These are phyloP conservation scores for Rhynchospora tenuis DNA, from an alignment of 176 grass and related monocot species.

Conservation along the genomic window DNA sequence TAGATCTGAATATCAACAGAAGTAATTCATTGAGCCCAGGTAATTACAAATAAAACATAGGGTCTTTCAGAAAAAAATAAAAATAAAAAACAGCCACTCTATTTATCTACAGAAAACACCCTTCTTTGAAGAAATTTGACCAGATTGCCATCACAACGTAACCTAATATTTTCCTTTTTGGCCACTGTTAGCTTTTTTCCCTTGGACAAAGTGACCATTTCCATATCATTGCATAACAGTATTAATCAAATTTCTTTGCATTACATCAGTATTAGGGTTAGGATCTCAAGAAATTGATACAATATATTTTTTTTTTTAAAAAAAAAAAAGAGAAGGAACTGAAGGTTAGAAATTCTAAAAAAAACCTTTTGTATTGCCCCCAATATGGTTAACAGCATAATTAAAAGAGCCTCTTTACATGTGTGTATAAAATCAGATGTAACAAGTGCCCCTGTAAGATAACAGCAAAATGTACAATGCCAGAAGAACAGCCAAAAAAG, in stretches of 20 bases:
- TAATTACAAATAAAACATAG: not conserved
- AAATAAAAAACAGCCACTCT: not conserved
- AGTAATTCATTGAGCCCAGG: not conserved
- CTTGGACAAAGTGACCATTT: not conserved
- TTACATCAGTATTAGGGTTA: not conserved
- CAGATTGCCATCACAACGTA: not conserved
- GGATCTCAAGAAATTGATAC: not conserved
- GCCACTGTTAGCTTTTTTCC: not conserved
- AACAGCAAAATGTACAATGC: not conserved
- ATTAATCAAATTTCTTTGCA: not conserved
- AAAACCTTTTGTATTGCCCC: not conserved
- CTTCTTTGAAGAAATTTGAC: not conserved
- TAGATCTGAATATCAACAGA: conserved; percentile 52
- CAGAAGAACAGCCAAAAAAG: not conserved
- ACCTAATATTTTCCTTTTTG: not conserved
- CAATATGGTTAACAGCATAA: not conserved
- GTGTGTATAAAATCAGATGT: not conserved
- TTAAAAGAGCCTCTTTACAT: not conserved
- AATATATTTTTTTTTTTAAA: not conserved
- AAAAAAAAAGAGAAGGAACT: not conserved
- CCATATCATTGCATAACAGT: not conserved
- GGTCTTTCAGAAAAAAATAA: not conserved
- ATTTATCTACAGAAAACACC: conserved; percentile 1
- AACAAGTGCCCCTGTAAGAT: not conserved
- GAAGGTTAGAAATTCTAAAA: not conserved